These are phyloP conservation scores for Pythium aphanidermatum DNA, from an alignment of 352 stramenopile species.

Conservation along the genomic window DNA sequence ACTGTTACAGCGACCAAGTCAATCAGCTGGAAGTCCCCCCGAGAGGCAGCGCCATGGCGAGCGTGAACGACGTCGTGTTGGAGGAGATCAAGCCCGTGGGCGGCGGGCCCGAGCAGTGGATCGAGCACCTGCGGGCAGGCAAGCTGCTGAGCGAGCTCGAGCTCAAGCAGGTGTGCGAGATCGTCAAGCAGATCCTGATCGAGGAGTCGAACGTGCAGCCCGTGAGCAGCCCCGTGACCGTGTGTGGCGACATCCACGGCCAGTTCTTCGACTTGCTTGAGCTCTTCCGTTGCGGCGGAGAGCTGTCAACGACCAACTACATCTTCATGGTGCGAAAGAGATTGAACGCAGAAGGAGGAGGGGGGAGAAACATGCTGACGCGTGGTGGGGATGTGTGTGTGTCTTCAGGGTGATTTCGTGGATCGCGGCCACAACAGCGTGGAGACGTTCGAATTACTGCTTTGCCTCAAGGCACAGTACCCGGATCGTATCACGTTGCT, in stretches of 20 bases:
- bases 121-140: conserved; percentile 68
- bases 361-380: too few species aligned
- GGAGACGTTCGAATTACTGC: conserved; percentile 85
- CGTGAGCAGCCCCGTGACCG: conserved; percentile 85
- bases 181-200: conserved; percentile 89
- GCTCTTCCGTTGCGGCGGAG: conserved; percentile 82
- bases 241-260: conserved; percentile 88
- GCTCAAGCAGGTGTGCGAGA: conserved; percentile 87
- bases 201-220: conserved; percentile 90
- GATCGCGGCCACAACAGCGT: conserved; percentile 89
- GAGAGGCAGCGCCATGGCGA: conserved; percentile 48
- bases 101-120: conserved; percentile 79
- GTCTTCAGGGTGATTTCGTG: conserved; percentile 79
- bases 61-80: conserved; percentile 53
- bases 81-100: conserved; percentile 45
- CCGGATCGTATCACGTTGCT: conserved; percentile 86
- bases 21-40: too few species aligned
- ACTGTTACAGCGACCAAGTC: conserved; percentile 10
- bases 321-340: conserved; percentile 89
- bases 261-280: conserved; percentile 89
- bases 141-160: conserved; percentile 84
- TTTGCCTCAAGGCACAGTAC: conserved; percentile 85
- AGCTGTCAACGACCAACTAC: conserved; percentile 86
- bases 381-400: conserved; percentile 5
- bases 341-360: too few species aligned